phyloP scores from a whole-genome alignment of 306 rosid genomes.

The Myrica gale region DNA sequence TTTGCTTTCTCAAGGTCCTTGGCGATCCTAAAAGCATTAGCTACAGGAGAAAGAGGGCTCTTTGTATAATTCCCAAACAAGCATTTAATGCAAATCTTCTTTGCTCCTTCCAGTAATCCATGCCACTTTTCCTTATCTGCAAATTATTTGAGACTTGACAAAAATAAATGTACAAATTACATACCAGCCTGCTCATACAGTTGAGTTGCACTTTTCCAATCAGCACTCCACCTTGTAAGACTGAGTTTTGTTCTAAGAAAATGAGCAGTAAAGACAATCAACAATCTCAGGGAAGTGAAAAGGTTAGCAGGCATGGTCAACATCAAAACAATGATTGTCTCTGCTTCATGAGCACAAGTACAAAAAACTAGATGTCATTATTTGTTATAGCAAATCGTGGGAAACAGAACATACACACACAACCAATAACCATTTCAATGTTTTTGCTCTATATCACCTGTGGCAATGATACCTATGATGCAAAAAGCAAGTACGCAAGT shows the following conservation, averaged over 20 bases:
- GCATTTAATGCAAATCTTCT: neutral
- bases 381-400: neutral
- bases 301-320: neutral
- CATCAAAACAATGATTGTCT: neutral
- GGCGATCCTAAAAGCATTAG: conserved; percentile 70
- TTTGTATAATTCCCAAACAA: conserved; percentile 14
- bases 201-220: conserved; percentile 77
- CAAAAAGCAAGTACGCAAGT: neutral
- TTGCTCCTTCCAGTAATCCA: neutral
- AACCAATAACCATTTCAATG: neutral
- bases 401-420: neutral
- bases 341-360: neutral
- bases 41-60: conserved; percentile 43
- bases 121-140: neutral
- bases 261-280: neutral
- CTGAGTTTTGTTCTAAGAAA: conserved; percentile 69
- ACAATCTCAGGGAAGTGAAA: conserved; percentile 10
- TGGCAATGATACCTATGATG: neutral
- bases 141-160: neutral
- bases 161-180: conserved; percentile 21
- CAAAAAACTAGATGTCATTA: neutral
- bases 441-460: neutral
- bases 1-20: conserved; percentile 82
- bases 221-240: conserved; percentile 93
- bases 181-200: conserved; percentile 92